Percentiles rank a stretch among this genome's conserved stretches.
Conservation (phyloP, 805 yeast genomes). For the Metschnikowia similis region DNA sequence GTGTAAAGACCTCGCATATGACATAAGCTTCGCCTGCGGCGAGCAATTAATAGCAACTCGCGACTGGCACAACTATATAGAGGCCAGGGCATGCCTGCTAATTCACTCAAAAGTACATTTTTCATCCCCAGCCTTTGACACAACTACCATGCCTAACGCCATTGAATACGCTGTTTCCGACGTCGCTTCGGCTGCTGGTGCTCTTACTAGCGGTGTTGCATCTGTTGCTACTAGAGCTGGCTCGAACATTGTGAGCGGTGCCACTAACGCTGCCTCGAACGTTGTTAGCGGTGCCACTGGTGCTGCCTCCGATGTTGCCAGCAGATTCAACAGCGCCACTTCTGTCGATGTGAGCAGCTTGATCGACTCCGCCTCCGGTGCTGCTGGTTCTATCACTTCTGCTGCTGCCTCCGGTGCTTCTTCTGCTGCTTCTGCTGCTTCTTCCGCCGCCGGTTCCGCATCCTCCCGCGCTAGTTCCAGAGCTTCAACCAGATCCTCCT, state of each 20-base stretch:
- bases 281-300: conserved; percentile 12
- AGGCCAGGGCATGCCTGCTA: not conserved
- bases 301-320: conserved; percentile 11
- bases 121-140: not conserved
- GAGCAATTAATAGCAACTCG: not conserved
- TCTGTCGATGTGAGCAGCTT: not conserved
- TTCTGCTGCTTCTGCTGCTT: conserved; percentile 1
- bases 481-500: not conserved
- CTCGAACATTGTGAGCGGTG: conserved; percentile 12
- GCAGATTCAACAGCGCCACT: too few species aligned
- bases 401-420: conserved; percentile 8
- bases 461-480: not conserved
- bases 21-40: not conserved
- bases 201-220: conserved; percentile 3
- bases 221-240: conserved; percentile 2
- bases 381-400: not conserved
- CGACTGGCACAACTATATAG: not conserved
- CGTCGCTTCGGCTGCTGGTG: conserved; percentile 6
- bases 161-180: conserved; percentile 25
- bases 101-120: not conserved
- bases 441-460: conserved; percentile 4
- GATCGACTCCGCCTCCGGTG: not conserved
- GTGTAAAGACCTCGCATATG: not conserved
- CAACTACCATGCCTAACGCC: conserved; percentile 22
- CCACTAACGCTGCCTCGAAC: conserved; percentile 9